These are phyloP conservation scores for Conticribra guillardii DNA, from an alignment of 108 stramenopile species.

Conservation along the genomic window DNA sequence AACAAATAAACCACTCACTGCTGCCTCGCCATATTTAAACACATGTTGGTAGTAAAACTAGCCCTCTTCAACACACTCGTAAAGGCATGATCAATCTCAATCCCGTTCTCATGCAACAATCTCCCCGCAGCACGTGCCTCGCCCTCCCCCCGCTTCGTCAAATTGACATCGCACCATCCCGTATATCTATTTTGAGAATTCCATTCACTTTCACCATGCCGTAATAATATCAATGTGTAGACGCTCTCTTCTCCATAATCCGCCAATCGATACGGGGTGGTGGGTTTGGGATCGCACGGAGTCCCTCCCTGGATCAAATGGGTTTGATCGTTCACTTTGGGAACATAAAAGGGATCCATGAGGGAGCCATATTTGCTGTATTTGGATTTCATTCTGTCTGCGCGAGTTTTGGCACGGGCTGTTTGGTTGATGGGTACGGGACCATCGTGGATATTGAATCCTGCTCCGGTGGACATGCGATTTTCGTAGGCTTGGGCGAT, in stretches of 20 bases:
- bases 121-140: constrained; percentile 82
- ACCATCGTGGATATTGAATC: constrained; percentile 38
- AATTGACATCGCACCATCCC: constrained; percentile 84
- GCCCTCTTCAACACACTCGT: constrained; percentile 81
- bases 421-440: constrained; percentile 36
- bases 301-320: constrained; percentile 66
- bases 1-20: constrained; percentile 44
- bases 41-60: constrained; percentile 78
- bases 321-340: constrained; percentile 33
- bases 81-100: constrained; percentile 87
- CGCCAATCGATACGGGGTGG: constrained; percentile 62
- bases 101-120: constrained; percentile 75
- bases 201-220: constrained; percentile 88
- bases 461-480: constrained; percentile 3
- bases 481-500: constrained; percentile 31
- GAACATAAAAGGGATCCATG: constrained; percentile 49
- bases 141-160: constrained; percentile 71
- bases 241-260: constrained; percentile 76
- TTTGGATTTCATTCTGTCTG: background rate
- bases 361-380: constrained; percentile 17
- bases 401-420: constrained; percentile 1
- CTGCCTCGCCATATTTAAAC: constrained; percentile 75
- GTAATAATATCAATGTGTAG: constrained; percentile 76
- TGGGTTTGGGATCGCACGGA: constrained; percentile 56
- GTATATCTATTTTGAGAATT: constrained; percentile 80